Base-by-base conservation (phyloP, 306 rosid genomes). In the Cercis canadensis region DNA sequence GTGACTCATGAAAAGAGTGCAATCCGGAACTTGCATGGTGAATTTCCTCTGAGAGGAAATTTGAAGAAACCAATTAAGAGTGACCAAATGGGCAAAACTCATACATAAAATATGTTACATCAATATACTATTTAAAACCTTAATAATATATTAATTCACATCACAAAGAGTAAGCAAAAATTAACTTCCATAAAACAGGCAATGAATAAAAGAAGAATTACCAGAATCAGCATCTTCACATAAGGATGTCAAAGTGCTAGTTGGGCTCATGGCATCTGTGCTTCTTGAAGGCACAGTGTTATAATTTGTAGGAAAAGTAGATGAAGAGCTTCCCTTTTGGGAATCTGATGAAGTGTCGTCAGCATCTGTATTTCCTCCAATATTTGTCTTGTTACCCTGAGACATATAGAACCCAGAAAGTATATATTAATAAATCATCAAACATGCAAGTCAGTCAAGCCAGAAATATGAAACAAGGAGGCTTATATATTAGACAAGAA, bases 161-260 rank as follows among this genome's bases (percentile, higher is more conserved):
- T 59, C 37, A 58, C 29, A 68, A 65, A 19, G 34, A 49, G 47
- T 7, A 36, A 68, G 70, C 57, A 62, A 62, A 57, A 57, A 12
- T 40, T 54, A 34, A 69, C 29, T 62, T 66, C 63, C 54, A 11
- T 56, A 43, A 70, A 82, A 72, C 69, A 75, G 54, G 34, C 29
- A 15, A 65, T 50, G 56, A 65, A 65, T 14, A 81, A 58, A 63
- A 59, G 60, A 59, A 74, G 59, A 80, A 70, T 52, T 84, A 92
- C 97, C 97, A 14, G 90, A 84, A 82, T 92, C 97, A 70, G 86
- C 92, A 84, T 92, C 97, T 87, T 92, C 97, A 55, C 82, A 87
- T 24, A 81, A 79, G 21, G 97, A 89, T 58, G 92, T 32, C 71
- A 79, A 60, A 67, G 84, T 76, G 70, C 87, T 87, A 73, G 85